These are phyloP conservation scores for Leccinum subrobustum DNA, from an alignment of 1,284 basidiomycete species.

Conservation along the genomic window DNA sequence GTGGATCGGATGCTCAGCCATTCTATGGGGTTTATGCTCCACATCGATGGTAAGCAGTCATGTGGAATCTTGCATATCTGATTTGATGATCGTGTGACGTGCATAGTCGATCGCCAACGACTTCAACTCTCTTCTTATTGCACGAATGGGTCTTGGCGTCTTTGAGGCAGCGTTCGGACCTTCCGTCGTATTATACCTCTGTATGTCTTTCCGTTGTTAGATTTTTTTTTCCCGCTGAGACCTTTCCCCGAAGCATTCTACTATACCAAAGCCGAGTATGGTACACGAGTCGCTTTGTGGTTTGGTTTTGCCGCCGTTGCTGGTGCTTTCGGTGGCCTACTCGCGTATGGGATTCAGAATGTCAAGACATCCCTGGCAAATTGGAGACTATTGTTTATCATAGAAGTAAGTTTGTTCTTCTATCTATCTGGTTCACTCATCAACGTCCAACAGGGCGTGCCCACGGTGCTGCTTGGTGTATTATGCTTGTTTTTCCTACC, in stretches of 20 bases:
- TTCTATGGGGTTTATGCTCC: slow-evolving; percentile 71
- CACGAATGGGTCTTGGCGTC: slow-evolving; percentile 60
- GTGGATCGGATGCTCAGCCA: slow-evolving; percentile 64
- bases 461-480: slow-evolving; percentile 67
- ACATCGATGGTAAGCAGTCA: slow-evolving; percentile 57
- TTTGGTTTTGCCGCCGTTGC: slow-evolving; percentile 79
- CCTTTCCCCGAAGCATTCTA: slow-evolving; percentile 53
- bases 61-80: background rate
- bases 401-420: slow-evolving; percentile 52
- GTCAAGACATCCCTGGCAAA: slow-evolving; percentile 46
- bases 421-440: background rate
- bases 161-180: slow-evolving; percentile 59
- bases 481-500: slow-evolving; percentile 69
- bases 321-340: slow-evolving; percentile 74
- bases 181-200: slow-evolving; percentile 61
- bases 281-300: slow-evolving; percentile 73
- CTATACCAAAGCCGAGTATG: slow-evolving; percentile 73
- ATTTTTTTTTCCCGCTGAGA: background rate
- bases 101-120: slow-evolving; percentile 55
- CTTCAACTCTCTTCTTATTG: slow-evolving; percentile 56
- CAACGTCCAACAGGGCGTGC: slow-evolving; percentile 48
- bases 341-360: slow-evolving; percentile 71
- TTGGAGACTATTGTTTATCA: slow-evolving; percentile 74
- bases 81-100: background rate
- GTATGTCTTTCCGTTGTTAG: slow-evolving; percentile 38